Base-by-base conservation (phyloP, 1,139 yeast genomes). In the Zygosaccharomyces pseudobailii region DNA sequence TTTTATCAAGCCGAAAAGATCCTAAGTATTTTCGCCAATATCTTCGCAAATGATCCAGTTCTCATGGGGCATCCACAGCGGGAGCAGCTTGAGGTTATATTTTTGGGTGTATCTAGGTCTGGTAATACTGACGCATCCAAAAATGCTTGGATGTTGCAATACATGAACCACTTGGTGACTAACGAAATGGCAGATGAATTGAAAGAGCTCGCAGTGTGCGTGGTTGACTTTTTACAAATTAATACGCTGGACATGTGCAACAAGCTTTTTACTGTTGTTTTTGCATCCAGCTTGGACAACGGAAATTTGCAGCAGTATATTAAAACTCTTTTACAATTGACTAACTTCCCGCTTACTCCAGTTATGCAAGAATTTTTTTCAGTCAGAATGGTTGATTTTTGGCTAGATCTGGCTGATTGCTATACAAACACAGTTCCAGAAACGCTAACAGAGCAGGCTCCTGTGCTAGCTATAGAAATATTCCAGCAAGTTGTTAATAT, bases 321-420 rank as follows among this genome's bases (percentile, higher is more conserved):
- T 13, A 70, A 74, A 10, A 70, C 78, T n/a, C 65, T 87, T 9
- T 54, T 84, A 23, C 72, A 71, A 35, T 65, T 89, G 43, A 79
- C 95, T 0, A 73, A 75, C 45, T 74, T 77, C 42, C 82, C 84
- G 0, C 82, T 84, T 0, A 57, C 68, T 4, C 86, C 95, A 0
- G 73, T 84, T 1, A 67, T 72, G 0, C 90, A 87, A 24, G 96
- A 90, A 61, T 68, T 68, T 13, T 69, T 86, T 9, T 84, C 95
- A 13, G 79, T 75, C 38, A 83, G 81, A 47, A 72, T 88, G 55
- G 71, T 87, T 4, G 82, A 82, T 45, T 87, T 89, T 60, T 92
- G 97, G 97, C 78, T 79, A 46, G 84, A 82, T 48, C 72, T 85
- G 45, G 80, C 84, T 7, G 94, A 86, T 52, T 74, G 78, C 1